These are phyloP conservation scores for Yarrowia sp. DNA, from an alignment of 805 yeast species.

Conservation along the genomic window DNA sequence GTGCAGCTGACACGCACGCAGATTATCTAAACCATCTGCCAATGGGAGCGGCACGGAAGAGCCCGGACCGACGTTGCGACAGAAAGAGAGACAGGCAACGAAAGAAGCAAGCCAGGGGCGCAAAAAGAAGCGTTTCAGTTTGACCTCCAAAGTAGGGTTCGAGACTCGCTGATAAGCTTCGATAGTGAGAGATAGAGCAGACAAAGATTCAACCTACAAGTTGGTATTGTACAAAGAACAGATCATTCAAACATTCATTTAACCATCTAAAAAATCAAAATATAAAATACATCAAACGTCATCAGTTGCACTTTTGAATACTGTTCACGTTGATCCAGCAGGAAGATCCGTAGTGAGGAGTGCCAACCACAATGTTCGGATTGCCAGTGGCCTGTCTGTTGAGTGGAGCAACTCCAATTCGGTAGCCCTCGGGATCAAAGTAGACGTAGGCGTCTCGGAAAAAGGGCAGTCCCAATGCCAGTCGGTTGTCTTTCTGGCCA, in stretches of 20 bases:
- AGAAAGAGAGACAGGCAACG: background rate
- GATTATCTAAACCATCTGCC: constrained; percentile 37
- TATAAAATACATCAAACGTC: background rate
- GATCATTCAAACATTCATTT: too few relatives aligned
- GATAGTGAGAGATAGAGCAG: background rate
- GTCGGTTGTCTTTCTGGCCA: background rate
- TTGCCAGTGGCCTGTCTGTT: background rate
- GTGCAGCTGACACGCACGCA: constrained; percentile 25
- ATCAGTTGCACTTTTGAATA: background rate
- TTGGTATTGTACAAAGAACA: too few relatives aligned
- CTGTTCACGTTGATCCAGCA: constrained; percentile 10
- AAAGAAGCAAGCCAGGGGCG: background rate
- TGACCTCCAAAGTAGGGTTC: background rate
- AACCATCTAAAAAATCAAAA: too few relatives aligned
- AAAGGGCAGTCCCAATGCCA: constrained; percentile 24
- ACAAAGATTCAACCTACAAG: background rate
- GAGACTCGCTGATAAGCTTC: background rate
- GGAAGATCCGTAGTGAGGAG: background rate
- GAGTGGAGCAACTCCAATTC: constrained; percentile 11
- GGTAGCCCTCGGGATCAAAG: constrained; percentile 25
- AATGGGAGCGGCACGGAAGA: constrained; percentile 13
- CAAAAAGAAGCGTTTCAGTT: constrained; percentile 1
- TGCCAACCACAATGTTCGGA: background rate
- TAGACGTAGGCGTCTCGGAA: constrained; percentile 19
- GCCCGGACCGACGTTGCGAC: background rate